A percentile compares a stretch with the other conserved stretches of the same genome.
These are phyloP conservation scores for sorghum (Sorghum bicolor) DNA, from an alignment of 176 grass and related monocot species.

Conservation along the genomic window DNA sequence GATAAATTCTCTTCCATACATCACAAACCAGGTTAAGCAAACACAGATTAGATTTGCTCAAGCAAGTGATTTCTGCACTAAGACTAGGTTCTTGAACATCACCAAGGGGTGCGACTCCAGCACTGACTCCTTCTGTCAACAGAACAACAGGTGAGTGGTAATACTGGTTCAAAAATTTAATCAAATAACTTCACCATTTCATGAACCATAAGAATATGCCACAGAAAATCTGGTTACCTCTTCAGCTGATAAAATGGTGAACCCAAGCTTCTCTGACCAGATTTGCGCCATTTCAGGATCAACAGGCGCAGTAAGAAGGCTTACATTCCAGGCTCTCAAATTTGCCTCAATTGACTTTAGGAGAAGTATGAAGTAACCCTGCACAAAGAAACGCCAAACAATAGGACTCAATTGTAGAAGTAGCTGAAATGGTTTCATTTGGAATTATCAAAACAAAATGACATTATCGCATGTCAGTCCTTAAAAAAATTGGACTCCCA, in stretches of 20 bases:
- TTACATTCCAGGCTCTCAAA: constrained; percentile 46
- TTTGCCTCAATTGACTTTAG: constrained; percentile 52
- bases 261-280: constrained; percentile 78
- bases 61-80: constrained; percentile 46
- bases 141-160: background rate
- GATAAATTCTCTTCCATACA: background rate
- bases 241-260: constrained; percentile 57
- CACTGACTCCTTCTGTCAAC: constrained; percentile 38
- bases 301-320: constrained; percentile 41
- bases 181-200: background rate
- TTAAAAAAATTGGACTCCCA: background rate
- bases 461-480: background rate
- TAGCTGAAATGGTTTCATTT: background rate
- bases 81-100: constrained; percentile 46
- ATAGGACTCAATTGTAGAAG: background rate
- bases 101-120: constrained; percentile 33
- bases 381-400: constrained; percentile 19
- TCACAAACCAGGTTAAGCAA: background rate
- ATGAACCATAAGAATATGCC: background rate
- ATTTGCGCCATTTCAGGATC: constrained; percentile 59
- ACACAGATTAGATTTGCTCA: constrained; percentile 1
- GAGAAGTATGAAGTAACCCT: constrained; percentile 72
- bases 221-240: constrained; percentile 36
- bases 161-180: background rate
- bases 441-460: constrained; percentile 10